These are phyloP conservation scores for Thinopyrum elongatum DNA, from an alignment of 176 grass and related monocot species.

Conservation along the genomic window DNA sequence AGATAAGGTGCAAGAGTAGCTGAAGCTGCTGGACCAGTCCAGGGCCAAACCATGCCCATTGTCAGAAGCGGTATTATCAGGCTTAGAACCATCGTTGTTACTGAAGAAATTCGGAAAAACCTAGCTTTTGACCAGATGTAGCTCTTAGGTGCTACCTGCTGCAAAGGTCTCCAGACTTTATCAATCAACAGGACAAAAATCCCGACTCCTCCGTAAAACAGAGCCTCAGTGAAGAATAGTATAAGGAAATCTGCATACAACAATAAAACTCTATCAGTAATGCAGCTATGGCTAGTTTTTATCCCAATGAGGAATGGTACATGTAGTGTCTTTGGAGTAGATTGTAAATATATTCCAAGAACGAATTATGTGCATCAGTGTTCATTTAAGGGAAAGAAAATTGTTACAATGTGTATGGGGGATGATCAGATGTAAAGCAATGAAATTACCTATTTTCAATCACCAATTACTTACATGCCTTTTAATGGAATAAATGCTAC, in stretches of 20 bases:
- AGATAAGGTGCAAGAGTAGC: conserved; percentile 96
- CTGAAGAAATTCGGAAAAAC: conserved; percentile 80
- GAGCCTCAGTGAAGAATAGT: conserved; percentile 96
- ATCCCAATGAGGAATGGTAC: neutral
- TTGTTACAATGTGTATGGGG: neutral
- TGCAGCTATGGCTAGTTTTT: neutral
- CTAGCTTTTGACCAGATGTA: conserved; percentile 59
- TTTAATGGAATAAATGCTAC: neutral
- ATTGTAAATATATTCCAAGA: neutral
- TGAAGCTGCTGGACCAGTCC: conserved; percentile 95
- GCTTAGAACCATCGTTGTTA: conserved; percentile 76
- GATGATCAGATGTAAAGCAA: neutral
- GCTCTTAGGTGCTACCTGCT: conserved; percentile 54
- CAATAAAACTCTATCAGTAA: conserved; percentile 24
- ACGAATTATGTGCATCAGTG: conserved; percentile 1
- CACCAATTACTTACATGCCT: neutral
- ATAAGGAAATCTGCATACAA: conserved; percentile 90
- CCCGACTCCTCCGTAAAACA: conserved; percentile 82
- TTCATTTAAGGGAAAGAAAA: neutral
- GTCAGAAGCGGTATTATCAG: conserved; percentile 93
- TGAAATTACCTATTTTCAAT: neutral
- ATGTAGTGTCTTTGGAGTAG: neutral
- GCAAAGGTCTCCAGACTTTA: conserved; percentile 72
- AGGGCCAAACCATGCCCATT: conserved; percentile 98
- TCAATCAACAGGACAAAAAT: conserved; percentile 89